A percentile compares a stretch with the other conserved stretches of the same genome.
Evolutionary conservation across 306 rosid genomes (phyloP).

Genomic region (Oemleria cerasiformis): DNA sequence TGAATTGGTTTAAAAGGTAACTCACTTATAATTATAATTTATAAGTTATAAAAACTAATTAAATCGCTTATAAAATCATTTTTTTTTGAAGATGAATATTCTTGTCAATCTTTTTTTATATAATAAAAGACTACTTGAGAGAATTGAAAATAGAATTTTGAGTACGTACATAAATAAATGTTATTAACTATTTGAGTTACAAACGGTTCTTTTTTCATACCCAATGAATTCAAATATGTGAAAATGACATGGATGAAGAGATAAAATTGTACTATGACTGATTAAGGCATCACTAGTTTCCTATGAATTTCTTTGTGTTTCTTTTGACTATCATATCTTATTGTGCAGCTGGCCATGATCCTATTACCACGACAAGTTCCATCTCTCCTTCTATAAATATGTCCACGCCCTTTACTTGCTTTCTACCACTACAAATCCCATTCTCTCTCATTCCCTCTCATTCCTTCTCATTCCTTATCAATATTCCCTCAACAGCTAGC

Average conservation of each 20-base stretch:
- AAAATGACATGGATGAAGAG: slow-evolving; percentile 10
- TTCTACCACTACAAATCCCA: slow-evolving; percentile 23
- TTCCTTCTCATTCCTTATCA: slow-evolving; percentile 2
- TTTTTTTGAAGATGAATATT: too few species aligned
- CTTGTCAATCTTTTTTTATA: too few species aligned
- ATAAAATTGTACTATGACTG: slow-evolving; percentile 1
- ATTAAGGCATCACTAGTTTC: background rate
- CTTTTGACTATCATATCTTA: slow-evolving; percentile 2
- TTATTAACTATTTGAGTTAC: too few species aligned
- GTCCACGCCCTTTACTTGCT: slow-evolving; percentile 25
- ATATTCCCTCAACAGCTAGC: background rate
- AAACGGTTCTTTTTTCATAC: too few species aligned
- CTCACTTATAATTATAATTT: too few species aligned
- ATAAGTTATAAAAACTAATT: too few species aligned
- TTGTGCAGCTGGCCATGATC: background rate
- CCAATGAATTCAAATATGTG: background rate
- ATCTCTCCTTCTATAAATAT: slow-evolving; percentile 33
- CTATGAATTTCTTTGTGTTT: slow-evolving; percentile 9
- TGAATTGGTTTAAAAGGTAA: background rate
- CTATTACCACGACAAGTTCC: background rate
- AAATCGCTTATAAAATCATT: too few species aligned
- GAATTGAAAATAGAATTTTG: too few species aligned
- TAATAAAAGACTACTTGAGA: too few species aligned
- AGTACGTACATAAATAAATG: too few species aligned
- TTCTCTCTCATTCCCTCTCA: slow-evolving; percentile 12